phyloP scores from a whole-genome alignment of 176 grass and related monocot genomes.

The Aegilops longissima region DNA sequence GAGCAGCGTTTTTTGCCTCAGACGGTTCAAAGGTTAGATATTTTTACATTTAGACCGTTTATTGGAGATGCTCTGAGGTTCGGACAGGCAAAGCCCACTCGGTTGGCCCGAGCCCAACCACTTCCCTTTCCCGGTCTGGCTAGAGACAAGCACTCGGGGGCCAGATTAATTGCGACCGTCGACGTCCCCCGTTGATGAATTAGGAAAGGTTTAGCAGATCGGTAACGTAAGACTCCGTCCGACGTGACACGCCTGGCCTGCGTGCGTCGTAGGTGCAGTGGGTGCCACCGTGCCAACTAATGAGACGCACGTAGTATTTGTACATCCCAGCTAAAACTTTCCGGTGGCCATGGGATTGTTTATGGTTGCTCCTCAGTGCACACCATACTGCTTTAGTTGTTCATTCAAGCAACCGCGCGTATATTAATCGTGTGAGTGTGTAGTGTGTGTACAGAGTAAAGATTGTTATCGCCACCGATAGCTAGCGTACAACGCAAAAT shows the following conservation, averaged over 20 bases:
- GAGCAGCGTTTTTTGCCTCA: too few relatives aligned
- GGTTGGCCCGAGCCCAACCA: background rate
- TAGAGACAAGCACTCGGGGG: background rate
- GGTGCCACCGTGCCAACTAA: background rate
- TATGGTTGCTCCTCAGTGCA: background rate
- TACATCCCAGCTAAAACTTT: background rate
- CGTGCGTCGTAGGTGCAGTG: background rate
- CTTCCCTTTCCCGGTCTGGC: background rate
- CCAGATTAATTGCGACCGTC: background rate
- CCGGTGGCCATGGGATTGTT: background rate
- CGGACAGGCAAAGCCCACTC: background rate
- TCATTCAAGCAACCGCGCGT: conserved; percentile 13
- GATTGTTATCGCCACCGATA: conserved; percentile 11
- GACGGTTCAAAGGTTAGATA: too few relatives aligned
- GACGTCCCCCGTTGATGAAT: background rate
- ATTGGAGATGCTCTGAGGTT: background rate
- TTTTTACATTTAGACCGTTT: too few relatives aligned
- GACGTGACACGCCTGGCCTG: background rate
- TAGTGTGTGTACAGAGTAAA: background rate
- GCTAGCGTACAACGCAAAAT: conserved; percentile 7
- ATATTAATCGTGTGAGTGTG: background rate
- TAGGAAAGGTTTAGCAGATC: background rate
- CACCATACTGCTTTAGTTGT: conserved; percentile 20
- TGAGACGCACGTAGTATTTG: background rate
- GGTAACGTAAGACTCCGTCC: background rate